Evolutionary conservation across 116 monocot genomes (phyloP), one percentile per base, ranked within the genome.

Genomic region (Posidonia oceanica): DNA sequence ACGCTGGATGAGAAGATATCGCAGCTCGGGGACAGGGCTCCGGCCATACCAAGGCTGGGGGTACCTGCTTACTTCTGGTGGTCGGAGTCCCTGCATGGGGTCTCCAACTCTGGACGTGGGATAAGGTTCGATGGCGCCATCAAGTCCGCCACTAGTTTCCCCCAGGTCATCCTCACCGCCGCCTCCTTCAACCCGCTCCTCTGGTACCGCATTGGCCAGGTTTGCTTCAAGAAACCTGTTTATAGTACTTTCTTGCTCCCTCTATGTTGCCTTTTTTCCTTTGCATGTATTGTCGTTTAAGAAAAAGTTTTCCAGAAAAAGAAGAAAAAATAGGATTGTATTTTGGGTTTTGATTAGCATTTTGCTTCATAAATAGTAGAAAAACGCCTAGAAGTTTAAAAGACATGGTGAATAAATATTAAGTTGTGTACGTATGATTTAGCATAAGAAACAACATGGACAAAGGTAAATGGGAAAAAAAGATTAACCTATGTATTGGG

Each of bases 21-120:
- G 2, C 97, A 92, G 75, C 71, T 97, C 36, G 97, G 89, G 2
- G 84, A 97, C 61, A 17, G 63, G 18, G 68, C 92, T 2, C 87
- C 97, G 36, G 76, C 83, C 8, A 81, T 97, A 14, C 77, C 85
- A 0, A 78, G 97, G 62, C 85, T 97, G 14, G 89, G 92, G 48
- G 59, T 97, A 12, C 92, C 92, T 38, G 81, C 77, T 1, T 98
- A 87, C 80, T 71, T 83, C 61, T 97, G 97, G 97, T 97, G 97
- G 97, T 92, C 97, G 16, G 97, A 97, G 82, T 70, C 92, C 4
- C 82, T 97, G 11, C 97, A 97, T 54, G 97, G 97, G 5, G 85
- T 97, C 3, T 83, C 89, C 21, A 58, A 72, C 71, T 66, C 72
- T 14, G 91, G 95, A 20, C 52, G 54, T 2, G 94, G 91, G 0